Conservation (phyloP, 768 basidiomycete genomes). For the Tulasnella sp. region DNA sequence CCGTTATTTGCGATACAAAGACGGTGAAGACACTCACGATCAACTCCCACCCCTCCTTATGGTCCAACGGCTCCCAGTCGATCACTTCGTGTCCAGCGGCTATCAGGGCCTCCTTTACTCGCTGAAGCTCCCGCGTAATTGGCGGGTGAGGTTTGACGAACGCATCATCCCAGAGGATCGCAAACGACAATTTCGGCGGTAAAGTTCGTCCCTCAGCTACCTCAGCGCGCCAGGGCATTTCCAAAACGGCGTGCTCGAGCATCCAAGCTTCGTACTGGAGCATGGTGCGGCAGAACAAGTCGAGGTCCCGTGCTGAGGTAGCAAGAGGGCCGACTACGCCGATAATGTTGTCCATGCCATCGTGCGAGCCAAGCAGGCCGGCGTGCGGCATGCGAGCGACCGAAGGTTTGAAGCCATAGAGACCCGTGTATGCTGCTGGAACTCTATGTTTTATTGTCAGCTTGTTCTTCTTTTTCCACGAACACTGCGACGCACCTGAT, state of each 20-base stretch:
- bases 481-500: conserved; percentile 2
- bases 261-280: conserved; percentile 38
- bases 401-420: conserved; percentile 37
- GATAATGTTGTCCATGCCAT: conserved; percentile 41
- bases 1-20: conserved; percentile 6
- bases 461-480: neutral
- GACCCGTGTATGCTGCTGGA: conserved; percentile 32
- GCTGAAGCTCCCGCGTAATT: conserved; percentile 32
- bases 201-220: conserved; percentile 30
- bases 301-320: conserved; percentile 38
- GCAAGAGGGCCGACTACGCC: conserved; percentile 40
- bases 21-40: conserved; percentile 29
- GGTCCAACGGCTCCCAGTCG: conserved; percentile 35
- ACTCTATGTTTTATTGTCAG: conserved; percentile 19
- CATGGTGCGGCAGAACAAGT: conserved; percentile 38
- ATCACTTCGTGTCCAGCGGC: conserved; percentile 43
- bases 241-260: conserved; percentile 34
- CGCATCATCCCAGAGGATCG: conserved; percentile 40
- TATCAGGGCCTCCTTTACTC: conserved; percentile 30
- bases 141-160: conserved; percentile 41
- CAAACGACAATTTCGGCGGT: conserved; percentile 34
- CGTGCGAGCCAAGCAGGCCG: conserved; percentile 36
- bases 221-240: conserved; percentile 37
- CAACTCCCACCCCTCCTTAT: conserved; percentile 36
- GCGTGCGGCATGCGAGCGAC: conserved; percentile 42